phyloP scores from a whole-genome alignment of 345 rosid genomes.

The Bruguiera parviflora region DNA sequence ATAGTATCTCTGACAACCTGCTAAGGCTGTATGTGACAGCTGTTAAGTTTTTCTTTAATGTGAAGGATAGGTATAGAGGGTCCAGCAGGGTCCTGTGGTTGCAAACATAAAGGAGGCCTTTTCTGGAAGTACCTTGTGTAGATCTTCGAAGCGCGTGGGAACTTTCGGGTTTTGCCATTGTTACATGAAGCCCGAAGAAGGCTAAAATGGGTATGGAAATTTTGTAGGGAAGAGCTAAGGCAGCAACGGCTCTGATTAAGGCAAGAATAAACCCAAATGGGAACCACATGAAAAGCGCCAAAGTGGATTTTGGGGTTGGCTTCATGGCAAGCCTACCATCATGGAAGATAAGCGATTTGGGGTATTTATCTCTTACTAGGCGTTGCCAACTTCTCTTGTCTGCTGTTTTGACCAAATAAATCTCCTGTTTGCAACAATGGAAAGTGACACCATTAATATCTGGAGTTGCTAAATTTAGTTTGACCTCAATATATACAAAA shows the following conservation, averaged over 20 bases:
- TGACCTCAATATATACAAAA: too few species aligned
- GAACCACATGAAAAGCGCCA: slow-evolving; percentile 20
- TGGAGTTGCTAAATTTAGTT: too few species aligned
- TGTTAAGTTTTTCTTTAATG: slow-evolving; percentile 21
- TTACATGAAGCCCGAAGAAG: slow-evolving; percentile 12
- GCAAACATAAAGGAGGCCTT: slow-evolving; percentile 37
- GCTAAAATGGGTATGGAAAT: slow-evolving; percentile 14
- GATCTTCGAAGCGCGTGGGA: neutral
- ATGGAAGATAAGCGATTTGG: slow-evolving; percentile 24
- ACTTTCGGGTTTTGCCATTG: slow-evolving; percentile 5
- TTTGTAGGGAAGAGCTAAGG: slow-evolving; percentile 14
- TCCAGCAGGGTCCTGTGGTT: slow-evolving; percentile 36
- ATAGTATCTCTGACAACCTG: slow-evolving; percentile 27
- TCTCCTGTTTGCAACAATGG: slow-evolving; percentile 19
- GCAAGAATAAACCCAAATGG: slow-evolving; percentile 19
- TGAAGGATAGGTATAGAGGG: slow-evolving; percentile 27
- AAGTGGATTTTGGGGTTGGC: slow-evolving; percentile 18
- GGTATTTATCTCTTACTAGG: slow-evolving; percentile 18
- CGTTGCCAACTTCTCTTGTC: slow-evolving; percentile 25
- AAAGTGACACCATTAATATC: neutral
- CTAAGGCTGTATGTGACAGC: slow-evolving; percentile 42
- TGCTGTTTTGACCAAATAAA: slow-evolving; percentile 19
- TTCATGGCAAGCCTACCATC: slow-evolving; percentile 23
- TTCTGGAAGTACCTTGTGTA: neutral
- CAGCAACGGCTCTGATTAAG: neutral